These are phyloP conservation scores for Nakazawaea ishiwadae DNA, from an alignment of 805 yeast genomes.

Conservation along the genomic window DNA sequence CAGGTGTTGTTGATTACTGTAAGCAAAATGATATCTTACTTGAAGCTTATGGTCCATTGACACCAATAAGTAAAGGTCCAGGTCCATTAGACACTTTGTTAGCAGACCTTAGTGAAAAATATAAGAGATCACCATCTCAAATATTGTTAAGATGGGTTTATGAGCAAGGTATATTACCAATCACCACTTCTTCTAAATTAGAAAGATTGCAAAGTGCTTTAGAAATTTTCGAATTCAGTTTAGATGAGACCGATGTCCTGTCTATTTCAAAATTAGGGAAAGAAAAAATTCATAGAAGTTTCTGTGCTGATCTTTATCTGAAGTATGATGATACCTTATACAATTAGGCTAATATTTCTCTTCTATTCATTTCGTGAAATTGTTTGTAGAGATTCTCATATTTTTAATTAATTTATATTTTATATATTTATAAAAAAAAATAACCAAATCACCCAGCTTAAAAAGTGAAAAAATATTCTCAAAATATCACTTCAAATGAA, in stretches of 20 bases:
- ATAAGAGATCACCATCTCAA: constrained; percentile 56
- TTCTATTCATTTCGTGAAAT: no score
- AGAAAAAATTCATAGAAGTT: constrained; percentile 20
- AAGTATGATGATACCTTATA: constrained; percentile 14
- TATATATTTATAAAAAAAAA: no score
- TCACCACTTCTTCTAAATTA: constrained; percentile 64
- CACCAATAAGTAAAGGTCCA: constrained; percentile 42
- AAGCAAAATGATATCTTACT: constrained; percentile 44
- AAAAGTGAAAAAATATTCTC: no score
- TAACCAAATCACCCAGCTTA: no score
- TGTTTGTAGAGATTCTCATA: no score
- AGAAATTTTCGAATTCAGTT: constrained; percentile 49
- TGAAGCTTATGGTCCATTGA: constrained; percentile 65
- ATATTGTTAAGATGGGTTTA: constrained; percentile 67
- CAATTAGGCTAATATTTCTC: not conserved
- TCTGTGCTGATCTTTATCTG: constrained; percentile 17
- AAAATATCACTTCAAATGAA: no score
- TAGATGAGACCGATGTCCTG: constrained; percentile 46
- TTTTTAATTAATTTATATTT: no score
- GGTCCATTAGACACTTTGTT: constrained; percentile 34
- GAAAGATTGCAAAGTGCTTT: constrained; percentile 54
- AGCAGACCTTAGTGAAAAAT: constrained; percentile 47
- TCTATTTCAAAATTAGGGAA: constrained; percentile 37
- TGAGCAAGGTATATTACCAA: constrained; percentile 60
- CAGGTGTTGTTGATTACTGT: constrained; percentile 49